A percentile compares a stretch with the other conserved stretches of the same genome.
Conservation (phyloP, 1,284 basidiomycete genomes). For the Tylopilus orsonianus region DNA sequence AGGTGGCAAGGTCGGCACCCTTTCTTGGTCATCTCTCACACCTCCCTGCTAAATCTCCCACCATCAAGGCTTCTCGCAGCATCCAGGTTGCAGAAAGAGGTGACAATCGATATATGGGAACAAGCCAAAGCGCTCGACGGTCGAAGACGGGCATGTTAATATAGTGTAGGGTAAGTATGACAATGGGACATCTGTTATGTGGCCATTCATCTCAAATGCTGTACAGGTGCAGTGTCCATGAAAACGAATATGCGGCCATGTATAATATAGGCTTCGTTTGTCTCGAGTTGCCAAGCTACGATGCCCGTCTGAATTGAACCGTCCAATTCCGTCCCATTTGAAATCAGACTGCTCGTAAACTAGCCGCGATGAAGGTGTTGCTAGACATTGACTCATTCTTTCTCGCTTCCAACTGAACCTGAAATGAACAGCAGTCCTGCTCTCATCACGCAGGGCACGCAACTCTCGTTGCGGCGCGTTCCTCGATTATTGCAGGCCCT, state of each 20-base stretch:
- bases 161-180: conserved; percentile 11
- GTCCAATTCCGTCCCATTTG: conserved; percentile 10
- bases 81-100: conserved; percentile 46
- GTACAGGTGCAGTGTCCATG: neutral
- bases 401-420: conserved; percentile 1
- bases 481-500: conserved; percentile 20
- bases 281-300: neutral
- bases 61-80: conserved; percentile 46
- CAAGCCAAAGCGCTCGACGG: conserved; percentile 45
- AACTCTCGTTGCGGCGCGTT: conserved; percentile 26
- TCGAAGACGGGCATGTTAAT: conserved; percentile 20
- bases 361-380: neutral
- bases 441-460: conserved; percentile 26
- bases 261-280: neutral
- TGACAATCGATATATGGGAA: conserved; percentile 49
- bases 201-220: neutral
- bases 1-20: conserved; percentile 55
- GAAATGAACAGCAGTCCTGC: conserved; percentile 18
- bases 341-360: conserved; percentile 12
- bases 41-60: conserved; percentile 31
- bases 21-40: neutral
- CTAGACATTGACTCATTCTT: neutral
- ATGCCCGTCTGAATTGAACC: conserved; percentile 20
- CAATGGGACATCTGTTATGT: neutral
- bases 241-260: neutral